Evolutionary conservation across 345 rosid species (phyloP).

Genomic region (Moricandia moricandioides): DNA sequence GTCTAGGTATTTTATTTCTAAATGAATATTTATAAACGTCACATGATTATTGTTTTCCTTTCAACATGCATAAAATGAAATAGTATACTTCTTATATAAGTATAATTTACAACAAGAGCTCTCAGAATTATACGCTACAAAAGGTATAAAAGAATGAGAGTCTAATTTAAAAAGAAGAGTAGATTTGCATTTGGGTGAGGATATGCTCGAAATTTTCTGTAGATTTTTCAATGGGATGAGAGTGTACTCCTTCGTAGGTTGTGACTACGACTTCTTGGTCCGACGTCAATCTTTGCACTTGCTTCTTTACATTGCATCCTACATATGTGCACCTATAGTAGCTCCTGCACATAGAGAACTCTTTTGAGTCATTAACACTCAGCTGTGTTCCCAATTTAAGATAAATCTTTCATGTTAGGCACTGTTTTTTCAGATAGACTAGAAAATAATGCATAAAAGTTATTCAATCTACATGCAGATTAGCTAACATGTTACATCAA

Average conservation of each 20-base stretch:
- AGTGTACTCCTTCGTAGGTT: constrained; percentile 89
- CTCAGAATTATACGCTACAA: background rate
- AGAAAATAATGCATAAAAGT: background rate
- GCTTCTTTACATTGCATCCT: constrained; percentile 96
- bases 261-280: constrained; percentile 93
- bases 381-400: background rate
- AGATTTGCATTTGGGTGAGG: constrained; percentile 82
- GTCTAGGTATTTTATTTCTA: background rate
- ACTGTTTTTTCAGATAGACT: background rate
- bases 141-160: constrained; percentile 24
- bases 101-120: constrained; percentile 23
- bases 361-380: too few relatives aligned
- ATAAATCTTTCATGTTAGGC: background rate
- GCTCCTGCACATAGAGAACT: constrained; percentile 40
- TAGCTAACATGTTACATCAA: background rate
- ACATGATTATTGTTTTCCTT: background rate
- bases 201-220: constrained; percentile 88
- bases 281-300: constrained; percentile 71
- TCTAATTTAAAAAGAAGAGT: constrained; percentile 38
- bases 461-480: background rate
- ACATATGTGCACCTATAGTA: constrained; percentile 82
- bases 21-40: background rate
- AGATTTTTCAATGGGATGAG: constrained; percentile 69
- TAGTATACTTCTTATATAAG: background rate
- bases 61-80: constrained; percentile 2